Conservation (phyloP, 2,329 filamentous ascomycete species). For the Geosmithia flava region DNA sequence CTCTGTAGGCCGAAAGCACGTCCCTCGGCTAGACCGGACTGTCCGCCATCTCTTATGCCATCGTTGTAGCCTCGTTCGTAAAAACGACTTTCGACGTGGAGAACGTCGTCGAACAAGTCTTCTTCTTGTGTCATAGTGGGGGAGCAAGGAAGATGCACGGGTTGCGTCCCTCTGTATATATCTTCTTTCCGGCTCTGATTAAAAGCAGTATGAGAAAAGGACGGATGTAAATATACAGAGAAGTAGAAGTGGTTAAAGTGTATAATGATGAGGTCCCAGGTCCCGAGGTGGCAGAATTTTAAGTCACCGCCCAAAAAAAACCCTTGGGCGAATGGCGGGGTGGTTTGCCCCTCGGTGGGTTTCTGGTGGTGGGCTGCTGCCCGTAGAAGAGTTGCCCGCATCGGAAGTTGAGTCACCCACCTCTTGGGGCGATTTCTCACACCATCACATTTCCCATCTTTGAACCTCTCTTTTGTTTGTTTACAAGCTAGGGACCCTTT, state of each 20-base stretch:
- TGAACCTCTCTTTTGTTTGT: too few species aligned
- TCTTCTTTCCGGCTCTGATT: too few species aligned
- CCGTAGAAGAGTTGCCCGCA: not conserved
- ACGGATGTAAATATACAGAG: too few species aligned
- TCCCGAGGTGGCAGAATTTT: constrained; percentile 4
- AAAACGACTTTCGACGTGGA: constrained; percentile 55
- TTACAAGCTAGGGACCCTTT: too few species aligned
- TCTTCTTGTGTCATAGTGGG: not conserved
- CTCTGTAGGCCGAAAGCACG: constrained; percentile 84
- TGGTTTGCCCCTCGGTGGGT: constrained; percentile 4
- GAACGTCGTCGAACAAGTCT: constrained; percentile 44
- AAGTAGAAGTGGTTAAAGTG: too few species aligned
- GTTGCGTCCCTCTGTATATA: too few species aligned
- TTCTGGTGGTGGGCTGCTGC: not conserved
- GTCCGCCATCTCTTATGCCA: constrained; percentile 62
- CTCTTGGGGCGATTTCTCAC: not conserved
- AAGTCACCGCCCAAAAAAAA: constrained; percentile 4
- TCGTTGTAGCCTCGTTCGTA: constrained; percentile 72
- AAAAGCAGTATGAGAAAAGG: too few species aligned
- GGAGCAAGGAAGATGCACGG: too few species aligned
- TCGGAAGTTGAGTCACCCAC: not conserved
- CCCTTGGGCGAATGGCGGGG: constrained; percentile 9
- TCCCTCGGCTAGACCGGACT: constrained; percentile 75
- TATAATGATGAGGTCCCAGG: too few species aligned
- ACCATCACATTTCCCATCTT: not conserved